Evolutionary conservation across 176 grass and related monocot genomes (phyloP).

Genomic region (Bromus sterilis): DNA sequence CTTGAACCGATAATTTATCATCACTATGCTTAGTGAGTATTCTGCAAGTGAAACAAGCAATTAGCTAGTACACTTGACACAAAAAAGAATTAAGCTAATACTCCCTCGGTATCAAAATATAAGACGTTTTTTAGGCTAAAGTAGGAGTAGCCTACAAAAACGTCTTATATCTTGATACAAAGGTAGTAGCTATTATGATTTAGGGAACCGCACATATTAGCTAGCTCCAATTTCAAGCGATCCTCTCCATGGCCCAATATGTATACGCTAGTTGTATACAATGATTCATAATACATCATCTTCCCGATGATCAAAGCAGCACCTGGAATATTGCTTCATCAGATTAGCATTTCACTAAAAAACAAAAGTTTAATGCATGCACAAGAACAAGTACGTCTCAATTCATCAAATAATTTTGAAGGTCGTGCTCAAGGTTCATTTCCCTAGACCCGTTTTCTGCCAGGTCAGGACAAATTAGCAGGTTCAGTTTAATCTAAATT

Average conservation of each 20-base stretch:
- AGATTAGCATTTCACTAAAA: background rate
- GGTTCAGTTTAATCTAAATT: background rate
- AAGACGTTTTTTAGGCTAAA: no score
- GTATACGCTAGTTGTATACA: background rate
- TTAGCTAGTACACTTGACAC: constrained; percentile 1
- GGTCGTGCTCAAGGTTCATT: background rate
- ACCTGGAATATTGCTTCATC: constrained; percentile 22
- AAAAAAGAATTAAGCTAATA: background rate
- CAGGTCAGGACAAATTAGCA: background rate
- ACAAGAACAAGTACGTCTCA: background rate
- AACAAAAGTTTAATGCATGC: background rate
- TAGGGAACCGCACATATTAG: constrained; percentile 33
- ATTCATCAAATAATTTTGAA: background rate
- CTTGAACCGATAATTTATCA: constrained; percentile 26
- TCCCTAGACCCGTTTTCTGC: background rate
- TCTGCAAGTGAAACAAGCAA: constrained; percentile 26
- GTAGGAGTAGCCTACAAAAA: no score
- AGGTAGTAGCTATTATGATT: background rate
- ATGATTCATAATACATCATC: background rate
- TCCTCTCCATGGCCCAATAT: background rate
- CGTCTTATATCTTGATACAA: no score
- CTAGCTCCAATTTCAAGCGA: constrained; percentile 34
- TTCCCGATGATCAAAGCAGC: background rate
- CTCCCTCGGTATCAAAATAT: no score
- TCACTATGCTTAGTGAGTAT: constrained; percentile 65